phyloP scores from a whole-genome alignment of 768 basidiomycete genomes.

The Galerina sulciceps region DNA sequence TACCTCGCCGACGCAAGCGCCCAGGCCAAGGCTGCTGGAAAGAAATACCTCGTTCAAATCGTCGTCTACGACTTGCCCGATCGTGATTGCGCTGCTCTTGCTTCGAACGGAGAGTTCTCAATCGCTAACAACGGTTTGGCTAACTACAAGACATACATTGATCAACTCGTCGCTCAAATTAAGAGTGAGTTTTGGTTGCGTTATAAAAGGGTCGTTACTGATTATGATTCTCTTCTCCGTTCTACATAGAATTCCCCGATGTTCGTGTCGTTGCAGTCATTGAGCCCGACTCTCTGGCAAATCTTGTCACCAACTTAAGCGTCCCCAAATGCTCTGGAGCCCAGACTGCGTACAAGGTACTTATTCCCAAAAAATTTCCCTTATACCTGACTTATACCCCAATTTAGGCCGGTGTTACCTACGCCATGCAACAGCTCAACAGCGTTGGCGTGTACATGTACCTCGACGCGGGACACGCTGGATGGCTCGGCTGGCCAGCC shows the following conservation, averaged over 20 bases:
- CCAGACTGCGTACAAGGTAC: slow-evolving; percentile 51
- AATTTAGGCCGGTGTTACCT: slow-evolving; percentile 48
- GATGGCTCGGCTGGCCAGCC: slow-evolving; percentile 73
- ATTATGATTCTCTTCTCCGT: not conserved
- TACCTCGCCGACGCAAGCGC: slow-evolving; percentile 59
- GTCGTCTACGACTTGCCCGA: slow-evolving; percentile 66
- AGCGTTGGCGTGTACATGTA: slow-evolving; percentile 62
- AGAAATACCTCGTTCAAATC: slow-evolving; percentile 54
- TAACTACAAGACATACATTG: slow-evolving; percentile 64
- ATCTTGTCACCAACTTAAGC: slow-evolving; percentile 70
- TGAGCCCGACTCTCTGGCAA: slow-evolving; percentile 71
- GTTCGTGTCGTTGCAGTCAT: slow-evolving; percentile 68
- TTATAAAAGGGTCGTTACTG: not conserved
- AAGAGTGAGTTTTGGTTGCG: slow-evolving; percentile 37
- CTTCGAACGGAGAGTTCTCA: slow-evolving; percentile 69
- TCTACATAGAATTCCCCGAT: slow-evolving; percentile 58
- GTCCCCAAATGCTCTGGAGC: slow-evolving; percentile 60
- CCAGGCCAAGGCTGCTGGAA: slow-evolving; percentile 46
- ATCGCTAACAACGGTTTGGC: slow-evolving; percentile 59
- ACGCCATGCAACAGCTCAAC: slow-evolving; percentile 60
- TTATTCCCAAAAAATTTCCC: not conserved
- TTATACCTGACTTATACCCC: not conserved
- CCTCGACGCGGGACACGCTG: slow-evolving; percentile 66
- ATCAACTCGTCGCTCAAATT: slow-evolving; percentile 61
- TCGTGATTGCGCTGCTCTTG: slow-evolving; percentile 67